These are phyloP conservation scores for Leccinum angustisporum DNA, from an alignment of 1,284 basidiomycete genomes.

Conservation along the genomic window DNA sequence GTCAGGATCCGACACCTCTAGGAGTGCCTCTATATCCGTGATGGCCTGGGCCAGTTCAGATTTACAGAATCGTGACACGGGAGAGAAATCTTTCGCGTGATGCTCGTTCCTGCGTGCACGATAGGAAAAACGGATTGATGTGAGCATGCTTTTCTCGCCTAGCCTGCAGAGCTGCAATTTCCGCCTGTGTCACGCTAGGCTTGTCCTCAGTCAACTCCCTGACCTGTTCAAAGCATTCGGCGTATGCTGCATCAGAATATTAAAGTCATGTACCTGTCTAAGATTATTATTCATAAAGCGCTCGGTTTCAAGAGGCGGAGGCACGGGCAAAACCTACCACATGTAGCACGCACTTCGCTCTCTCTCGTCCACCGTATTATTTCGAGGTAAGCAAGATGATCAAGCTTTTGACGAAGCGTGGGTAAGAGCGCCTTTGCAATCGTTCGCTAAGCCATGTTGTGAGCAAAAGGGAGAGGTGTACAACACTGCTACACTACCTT, in stretches of 20 bases:
- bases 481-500: constrained; percentile 48
- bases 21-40: constrained; percentile 60
- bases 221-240: constrained; percentile 78
- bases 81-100: constrained; percentile 65
- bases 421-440: constrained; percentile 72
- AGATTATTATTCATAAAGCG: constrained; percentile 7
- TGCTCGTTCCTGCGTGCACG: constrained; percentile 72
- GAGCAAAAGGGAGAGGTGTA: constrained; percentile 4
- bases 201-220: constrained; percentile 58
- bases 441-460: constrained; percentile 45
- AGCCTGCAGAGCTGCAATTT: constrained; percentile 47
- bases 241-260: constrained; percentile 87
- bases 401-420: constrained; percentile 64
- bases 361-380: constrained; percentile 75
- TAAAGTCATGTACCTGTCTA: constrained; percentile 91
- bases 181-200: constrained; percentile 45
- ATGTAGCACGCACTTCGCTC: constrained; percentile 77
- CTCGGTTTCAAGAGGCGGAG: constrained; percentile 6
- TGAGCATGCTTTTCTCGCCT: constrained; percentile 62
- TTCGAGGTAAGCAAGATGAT: constrained; percentile 60
- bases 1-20: constrained; percentile 36
- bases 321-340: constrained; percentile 54
- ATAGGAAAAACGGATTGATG: constrained; percentile 70
- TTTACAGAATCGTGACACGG: constrained; percentile 75
- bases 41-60: constrained; percentile 66